Evolutionary conservation across 2,329 filamentous ascomycete species (phyloP), one percentile per base, ranked within the genome.

Genomic region (Thelonectria discophora): DNA sequence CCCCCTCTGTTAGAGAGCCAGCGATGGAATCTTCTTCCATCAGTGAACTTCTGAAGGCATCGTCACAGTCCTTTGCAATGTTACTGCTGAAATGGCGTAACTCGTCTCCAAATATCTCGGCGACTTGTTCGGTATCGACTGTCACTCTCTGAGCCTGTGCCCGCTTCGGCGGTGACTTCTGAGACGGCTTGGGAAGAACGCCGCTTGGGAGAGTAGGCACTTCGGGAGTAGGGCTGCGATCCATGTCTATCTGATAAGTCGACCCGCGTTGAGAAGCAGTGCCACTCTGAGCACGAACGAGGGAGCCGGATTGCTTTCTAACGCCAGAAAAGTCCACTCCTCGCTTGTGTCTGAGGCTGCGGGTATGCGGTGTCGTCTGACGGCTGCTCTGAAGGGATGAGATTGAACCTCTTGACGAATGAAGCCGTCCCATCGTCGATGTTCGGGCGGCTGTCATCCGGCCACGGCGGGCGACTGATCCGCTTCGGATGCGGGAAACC

Each of bases 61-160:
- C 92, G 72, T 98, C 94, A 72, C 94, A 96, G 60, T 95, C 92
- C 76, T 93, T 92, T 51, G 93, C 92, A 63, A 97, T 88, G 70
- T 93, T 93, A 69, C 86, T 87, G 69, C 93, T 97, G 59, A 96
- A 90, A 69, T 94, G 90, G 7, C 92, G 85, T 55, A 95, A 86
- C 73, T 97, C 94, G 60, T 93, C 92, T 68, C 87, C 89, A 69
- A 84, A 77, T 42, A 79, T 69, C 51, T 75, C 62, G n/a, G 77
- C 76, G 46, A 69, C 73, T 65, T 71, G 71, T 34, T 63, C 58
- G 9, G 64, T 57, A 15, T 68, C 70, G 37, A 67, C 49, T 15
- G 51, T 49, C 32, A 59, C 60, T 39, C 49, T 50, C 20, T 62
- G 46, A 10, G 57, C 52, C 15, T 52, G 42, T 10, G 57, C 52